These are phyloP conservation scores for Tremellales sp. DNA, from an alignment of 1,284 basidiomycete species.

Conservation along the genomic window DNA sequence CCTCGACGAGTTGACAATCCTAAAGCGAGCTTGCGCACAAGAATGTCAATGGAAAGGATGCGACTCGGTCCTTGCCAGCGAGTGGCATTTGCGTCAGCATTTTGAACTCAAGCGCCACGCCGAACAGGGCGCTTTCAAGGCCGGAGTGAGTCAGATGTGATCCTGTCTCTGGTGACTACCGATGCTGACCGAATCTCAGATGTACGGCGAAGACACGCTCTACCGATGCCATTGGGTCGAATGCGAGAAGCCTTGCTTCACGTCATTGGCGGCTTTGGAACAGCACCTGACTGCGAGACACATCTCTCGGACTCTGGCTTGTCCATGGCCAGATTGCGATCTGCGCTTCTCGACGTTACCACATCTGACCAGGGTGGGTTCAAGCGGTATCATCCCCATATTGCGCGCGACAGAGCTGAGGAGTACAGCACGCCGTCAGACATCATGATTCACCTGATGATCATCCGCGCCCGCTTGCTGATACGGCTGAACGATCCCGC, in stretches of 20 bases:
- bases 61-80: constrained; percentile 26
- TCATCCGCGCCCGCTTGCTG: constrained; percentile 15
- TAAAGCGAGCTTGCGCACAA: constrained; percentile 18
- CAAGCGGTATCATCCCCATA: too few species aligned
- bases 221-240: constrained; percentile 29
- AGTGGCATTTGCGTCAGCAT: constrained; percentile 26
- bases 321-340: constrained; percentile 32
- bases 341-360: constrained; percentile 23
- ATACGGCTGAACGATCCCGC: constrained; percentile 10
- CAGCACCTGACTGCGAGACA: constrained; percentile 35
- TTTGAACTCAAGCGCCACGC: constrained; percentile 20
- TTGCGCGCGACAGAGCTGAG: background rate
- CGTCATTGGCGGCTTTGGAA: constrained; percentile 10
- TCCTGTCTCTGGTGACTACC: background rate
- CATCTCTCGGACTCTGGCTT: constrained; percentile 21
- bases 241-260: constrained; percentile 33
- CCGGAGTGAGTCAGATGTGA: constrained; percentile 18
- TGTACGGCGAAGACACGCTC: background rate
- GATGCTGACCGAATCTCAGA: background rate
- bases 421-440: constrained; percentile 25
- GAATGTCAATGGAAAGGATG: constrained; percentile 39
- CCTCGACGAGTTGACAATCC: constrained; percentile 19
- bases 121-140: constrained; percentile 15
- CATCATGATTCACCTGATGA: constrained; percentile 20
- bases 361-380: constrained; percentile 22